Evolutionary conservation across 2,329 filamentous ascomycete genomes (phyloP).

Genomic region (Stemphylium beticola): DNA sequence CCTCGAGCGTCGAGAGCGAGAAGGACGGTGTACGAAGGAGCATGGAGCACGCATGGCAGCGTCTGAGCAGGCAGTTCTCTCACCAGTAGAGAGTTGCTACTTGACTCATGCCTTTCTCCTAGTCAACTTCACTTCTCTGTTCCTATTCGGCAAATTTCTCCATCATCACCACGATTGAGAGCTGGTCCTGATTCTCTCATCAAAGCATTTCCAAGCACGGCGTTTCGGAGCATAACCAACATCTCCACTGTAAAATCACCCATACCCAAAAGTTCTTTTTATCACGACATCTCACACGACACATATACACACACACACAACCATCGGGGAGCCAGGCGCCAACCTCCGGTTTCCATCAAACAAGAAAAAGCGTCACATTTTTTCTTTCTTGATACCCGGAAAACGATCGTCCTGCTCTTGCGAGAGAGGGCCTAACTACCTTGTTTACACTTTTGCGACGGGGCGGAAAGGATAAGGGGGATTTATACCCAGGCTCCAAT

Average conservation of each 20-base stretch:
- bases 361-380: neutral
- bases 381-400: conserved; percentile 16
- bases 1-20: conserved; percentile 34
- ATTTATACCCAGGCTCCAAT: no score
- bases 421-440: conserved; percentile 11
- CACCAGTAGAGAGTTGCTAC: conserved; percentile 25
- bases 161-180: conserved; percentile 30
- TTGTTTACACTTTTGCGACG: neutral
- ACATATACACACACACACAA: conserved; percentile 26
- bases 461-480: neutral
- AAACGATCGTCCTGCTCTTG: conserved; percentile 12
- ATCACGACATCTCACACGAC: neutral
- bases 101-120: neutral
- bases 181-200: conserved; percentile 51
- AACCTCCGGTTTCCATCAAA: conserved; percentile 11
- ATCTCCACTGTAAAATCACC: conserved; percentile 11
- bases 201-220: conserved; percentile 20
- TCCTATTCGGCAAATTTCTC: conserved; percentile 2
- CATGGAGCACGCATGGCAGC: conserved; percentile 47
- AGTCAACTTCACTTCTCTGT: conserved; percentile 7
- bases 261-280: conserved; percentile 23
- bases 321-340: conserved; percentile 46
- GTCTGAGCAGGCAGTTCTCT: conserved; percentile 43
- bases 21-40: conserved; percentile 39
- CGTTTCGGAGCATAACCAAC: conserved; percentile 15